A percentile compares a stretch with the other conserved stretches of the same genome.
These are phyloP conservation scores for Trapa incisa DNA, from an alignment of 345 rosid species.

Conservation along the genomic window DNA sequence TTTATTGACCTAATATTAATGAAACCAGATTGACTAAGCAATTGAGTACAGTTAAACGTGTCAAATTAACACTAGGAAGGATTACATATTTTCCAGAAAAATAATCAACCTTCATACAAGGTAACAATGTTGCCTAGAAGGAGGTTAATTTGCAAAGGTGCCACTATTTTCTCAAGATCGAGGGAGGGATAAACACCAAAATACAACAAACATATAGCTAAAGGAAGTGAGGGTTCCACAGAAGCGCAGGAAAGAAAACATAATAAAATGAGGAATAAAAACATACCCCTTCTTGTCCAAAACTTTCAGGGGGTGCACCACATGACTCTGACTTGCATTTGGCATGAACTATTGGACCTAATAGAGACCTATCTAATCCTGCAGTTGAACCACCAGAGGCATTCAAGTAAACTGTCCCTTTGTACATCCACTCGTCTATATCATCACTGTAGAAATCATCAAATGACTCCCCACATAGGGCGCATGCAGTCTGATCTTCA, in stretches of 20 bases:
- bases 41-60: background rate
- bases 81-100: no score
- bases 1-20: background rate
- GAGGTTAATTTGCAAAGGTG: background rate
- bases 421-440: conserved; percentile 98
- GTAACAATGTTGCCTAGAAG: background rate
- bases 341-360: conserved; percentile 98
- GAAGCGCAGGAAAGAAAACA: background rate
- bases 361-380: conserved; percentile 63
- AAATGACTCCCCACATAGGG: conserved; percentile 91
- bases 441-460: conserved; percentile 97
- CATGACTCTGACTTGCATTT: conserved; percentile 89
- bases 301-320: conserved; percentile 38
- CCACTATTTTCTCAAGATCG: background rate
- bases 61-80: no score
- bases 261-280: conserved; percentile 6
- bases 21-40: background rate
- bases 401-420: conserved; percentile 93
- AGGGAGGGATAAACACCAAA: background rate
- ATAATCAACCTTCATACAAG: background rate
- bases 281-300: conserved; percentile 48
- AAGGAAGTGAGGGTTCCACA: background rate
- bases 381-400: conserved; percentile 40
- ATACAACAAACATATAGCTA: background rate
- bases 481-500: conserved; percentile 84